A percentile compares a stretch with the other conserved stretches of the same genome.
These are phyloP conservation scores for Paraphysoderma sedebokerense DNA, from an alignment of 371 early-diverging fungal species.

Conservation along the genomic window DNA sequence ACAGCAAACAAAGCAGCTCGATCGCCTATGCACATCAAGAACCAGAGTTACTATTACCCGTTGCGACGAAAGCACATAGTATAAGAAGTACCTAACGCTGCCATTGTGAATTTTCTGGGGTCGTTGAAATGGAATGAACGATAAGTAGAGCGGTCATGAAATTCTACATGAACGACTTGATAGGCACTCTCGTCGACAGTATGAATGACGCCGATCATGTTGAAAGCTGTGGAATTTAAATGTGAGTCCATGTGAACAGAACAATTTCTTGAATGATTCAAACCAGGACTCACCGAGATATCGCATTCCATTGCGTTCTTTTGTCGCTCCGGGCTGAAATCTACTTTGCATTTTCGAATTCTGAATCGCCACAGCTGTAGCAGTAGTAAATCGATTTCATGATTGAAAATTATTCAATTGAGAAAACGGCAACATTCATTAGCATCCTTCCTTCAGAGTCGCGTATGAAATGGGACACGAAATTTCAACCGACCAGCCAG, in stretches of 20 bases:
- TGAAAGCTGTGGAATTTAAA: conserved; percentile 39
- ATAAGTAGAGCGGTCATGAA: conserved; percentile 57
- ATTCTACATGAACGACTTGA: conserved; percentile 62
- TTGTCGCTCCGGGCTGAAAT: conserved; percentile 41
- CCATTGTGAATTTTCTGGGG: conserved; percentile 48
- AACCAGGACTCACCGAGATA: conserved; percentile 31
- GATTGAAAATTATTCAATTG: no score
- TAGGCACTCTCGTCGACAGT: conserved; percentile 47
- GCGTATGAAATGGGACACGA: no score
- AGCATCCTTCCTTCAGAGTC: no score
- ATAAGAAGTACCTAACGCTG: conserved; percentile 35
- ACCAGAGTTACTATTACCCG: conserved; percentile 5
- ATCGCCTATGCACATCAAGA: conserved; percentile 11
- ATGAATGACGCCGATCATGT: conserved; percentile 57
- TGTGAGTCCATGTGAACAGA: background rate
- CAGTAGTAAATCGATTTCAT: no score
- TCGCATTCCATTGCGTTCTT: conserved; percentile 33
- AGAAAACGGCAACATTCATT: no score
- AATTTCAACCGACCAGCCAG: no score
- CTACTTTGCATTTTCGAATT: conserved; percentile 13
- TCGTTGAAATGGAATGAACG: conserved; percentile 72
- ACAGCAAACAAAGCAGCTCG: conserved; percentile 63
- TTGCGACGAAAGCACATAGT: no score
- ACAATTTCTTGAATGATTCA: background rate
- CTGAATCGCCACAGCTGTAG: no score